A percentile compares a stretch with the other conserved stretches of the same genome.
Conservation (phyloP, 2,329 filamentous ascomycete genomes). For the Zelopaecilomyces penicillatus region DNA sequence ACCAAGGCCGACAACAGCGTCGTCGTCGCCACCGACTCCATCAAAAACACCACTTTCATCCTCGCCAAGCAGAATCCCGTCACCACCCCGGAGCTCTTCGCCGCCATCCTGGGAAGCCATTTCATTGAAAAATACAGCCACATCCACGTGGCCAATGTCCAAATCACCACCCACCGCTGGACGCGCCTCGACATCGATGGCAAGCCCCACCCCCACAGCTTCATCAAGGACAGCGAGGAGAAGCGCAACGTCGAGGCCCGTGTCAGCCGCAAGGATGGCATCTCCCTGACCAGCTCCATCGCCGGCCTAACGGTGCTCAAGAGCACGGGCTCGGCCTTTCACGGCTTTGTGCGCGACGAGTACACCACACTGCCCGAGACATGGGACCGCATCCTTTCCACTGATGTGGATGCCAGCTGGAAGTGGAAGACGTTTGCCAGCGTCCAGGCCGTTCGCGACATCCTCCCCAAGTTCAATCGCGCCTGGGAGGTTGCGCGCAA, state of each 20-base stretch:
- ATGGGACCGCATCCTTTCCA: slow-evolving; percentile 92
- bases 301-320: slow-evolving; percentile 82
- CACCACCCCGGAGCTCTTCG: slow-evolving; percentile 87
- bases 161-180: slow-evolving; percentile 82
- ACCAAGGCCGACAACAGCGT: slow-evolving; percentile 90
- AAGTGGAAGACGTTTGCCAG: slow-evolving; percentile 66
- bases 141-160: slow-evolving; percentile 77
- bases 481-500: slow-evolving; percentile 70
- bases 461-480: slow-evolving; percentile 61
- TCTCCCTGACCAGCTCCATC: slow-evolving; percentile 70
- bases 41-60: slow-evolving; percentile 97
- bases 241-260: slow-evolving; percentile 73
- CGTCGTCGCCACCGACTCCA: slow-evolving; percentile 91
- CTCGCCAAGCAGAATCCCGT: slow-evolving; percentile 90
- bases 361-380: slow-evolving; percentile 86
- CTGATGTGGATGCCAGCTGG: slow-evolving; percentile 83
- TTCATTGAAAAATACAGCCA: slow-evolving; percentile 83
- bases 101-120: slow-evolving; percentile 74
- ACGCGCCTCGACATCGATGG: slow-evolving; percentile 80
- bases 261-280: slow-evolving; percentile 58
- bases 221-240: slow-evolving; percentile 83
- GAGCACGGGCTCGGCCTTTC: slow-evolving; percentile 92
- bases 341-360: slow-evolving; percentile 87
- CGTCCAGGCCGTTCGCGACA: slow-evolving; percentile 57
- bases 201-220: slow-evolving; percentile 88